Percentiles rank a stretch among this genome's conserved stretches.
Conservation (phyloP, 2,329 filamentous ascomycete genomes). For the Colletotrichum higginsianum region DNA sequence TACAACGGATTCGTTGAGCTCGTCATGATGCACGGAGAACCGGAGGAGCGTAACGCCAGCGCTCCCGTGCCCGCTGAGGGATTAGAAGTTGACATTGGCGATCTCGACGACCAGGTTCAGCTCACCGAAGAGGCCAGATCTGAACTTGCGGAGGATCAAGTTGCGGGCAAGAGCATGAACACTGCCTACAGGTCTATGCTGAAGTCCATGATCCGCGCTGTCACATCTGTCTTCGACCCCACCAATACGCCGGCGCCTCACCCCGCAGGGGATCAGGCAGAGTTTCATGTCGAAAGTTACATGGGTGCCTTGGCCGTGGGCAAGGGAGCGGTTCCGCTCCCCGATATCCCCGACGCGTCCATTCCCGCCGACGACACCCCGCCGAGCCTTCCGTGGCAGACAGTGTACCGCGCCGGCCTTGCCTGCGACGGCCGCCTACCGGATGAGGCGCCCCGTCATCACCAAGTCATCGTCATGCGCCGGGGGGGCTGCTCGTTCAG, state of each 20-base stretch:
- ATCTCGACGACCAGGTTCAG: conserved; percentile 40
- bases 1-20: conserved; percentile 83
- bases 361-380: conserved; percentile 54
- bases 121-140: conserved; percentile 32
- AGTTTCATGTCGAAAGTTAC: conserved; percentile 62
- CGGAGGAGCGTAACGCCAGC: conserved; percentile 48
- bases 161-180: conserved; percentile 41
- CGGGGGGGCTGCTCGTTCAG: conserved; percentile 90
- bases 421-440: conserved; percentile 74
- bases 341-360: conserved; percentile 73
- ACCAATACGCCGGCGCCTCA: conserved; percentile 50
- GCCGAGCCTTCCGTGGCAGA: conserved; percentile 75
- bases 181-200: conserved; percentile 59
- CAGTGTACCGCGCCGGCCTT: conserved; percentile 79
- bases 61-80: conserved; percentile 31
- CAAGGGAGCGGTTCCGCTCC: conserved; percentile 77
- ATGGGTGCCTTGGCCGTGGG: conserved; percentile 66
- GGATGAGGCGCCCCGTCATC: conserved; percentile 64
- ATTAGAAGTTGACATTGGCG: conserved; percentile 35
- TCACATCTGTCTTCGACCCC: conserved; percentile 61
- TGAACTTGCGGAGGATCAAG: conserved; percentile 45
- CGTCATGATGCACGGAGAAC: conserved; percentile 69
- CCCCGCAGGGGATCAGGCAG: conserved; percentile 43
- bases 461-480: conserved; percentile 86
- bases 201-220: conserved; percentile 62